These are phyloP conservation scores for Hyaloscypha bicolor DNA, from an alignment of 495 filamentous ascomycete genomes.

Conservation along the genomic window DNA sequence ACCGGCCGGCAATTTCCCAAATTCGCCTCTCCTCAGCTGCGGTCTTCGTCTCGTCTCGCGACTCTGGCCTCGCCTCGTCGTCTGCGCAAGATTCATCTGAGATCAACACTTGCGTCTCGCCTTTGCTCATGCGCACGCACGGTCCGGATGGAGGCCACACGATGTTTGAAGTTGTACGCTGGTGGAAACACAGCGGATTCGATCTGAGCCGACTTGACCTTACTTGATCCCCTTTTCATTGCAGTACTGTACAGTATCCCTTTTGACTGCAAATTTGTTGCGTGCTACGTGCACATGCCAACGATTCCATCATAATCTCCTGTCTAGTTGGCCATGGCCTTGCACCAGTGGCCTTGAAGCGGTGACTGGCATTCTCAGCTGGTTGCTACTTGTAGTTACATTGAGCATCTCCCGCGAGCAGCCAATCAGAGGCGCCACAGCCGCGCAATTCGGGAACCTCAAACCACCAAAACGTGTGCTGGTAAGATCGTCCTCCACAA, in stretches of 20 bases:
- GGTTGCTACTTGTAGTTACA: not conserved
- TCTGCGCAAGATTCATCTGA: not conserved
- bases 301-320: not conserved
- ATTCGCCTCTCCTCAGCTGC: no score
- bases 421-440: slow-evolving; percentile 16
- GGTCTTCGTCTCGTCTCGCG: no score
- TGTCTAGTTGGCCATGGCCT: not conserved
- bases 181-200: not conserved
- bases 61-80: no score
- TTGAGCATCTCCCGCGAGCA: not conserved
- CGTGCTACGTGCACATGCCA: no score
- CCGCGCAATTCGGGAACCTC: slow-evolving; percentile 1
- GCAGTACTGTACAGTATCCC: no score
- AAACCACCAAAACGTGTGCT: slow-evolving; percentile 20
- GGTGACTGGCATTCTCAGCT: not conserved
- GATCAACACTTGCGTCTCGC: not conserved
- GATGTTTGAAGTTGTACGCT: not conserved
- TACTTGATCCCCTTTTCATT: no score
- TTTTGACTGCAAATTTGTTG: no score
- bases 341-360: not conserved
- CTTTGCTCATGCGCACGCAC: not conserved
- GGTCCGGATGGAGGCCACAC: no score
- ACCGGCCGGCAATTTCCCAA: no score
- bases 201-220: no score
- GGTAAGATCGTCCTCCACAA: slow-evolving; percentile 22